Base-by-base conservation (phyloP, 805 yeast genomes). In the Jamesozyma piceae region DNA sequence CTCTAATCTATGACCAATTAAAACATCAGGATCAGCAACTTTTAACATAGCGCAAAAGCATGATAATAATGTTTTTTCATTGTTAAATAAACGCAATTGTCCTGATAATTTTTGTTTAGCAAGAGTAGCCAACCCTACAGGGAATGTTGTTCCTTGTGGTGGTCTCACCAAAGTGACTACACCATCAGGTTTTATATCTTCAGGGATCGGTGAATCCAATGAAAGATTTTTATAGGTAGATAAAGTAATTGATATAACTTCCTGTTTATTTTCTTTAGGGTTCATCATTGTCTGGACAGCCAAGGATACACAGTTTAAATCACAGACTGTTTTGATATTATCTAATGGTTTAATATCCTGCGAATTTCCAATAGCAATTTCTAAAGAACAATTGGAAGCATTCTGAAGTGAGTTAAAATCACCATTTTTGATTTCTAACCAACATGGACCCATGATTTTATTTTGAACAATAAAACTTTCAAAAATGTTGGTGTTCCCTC, bases 391-490 rank as follows among this genome's bases (percentile, higher is more conserved):
- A 65, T 89, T 90, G 0, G 95, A 80, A 2, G 83, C 72, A 54
- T 79, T 81, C 41, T 71, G 73, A 33, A 80, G 61, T 0, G 75
- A 60, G 20, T 61, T 58, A 51, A 83, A 82, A 47, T 80, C 78
- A 38, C 80, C 82, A 39, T 75, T 72, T 35, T 72, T 68, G 41
- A 92, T 70, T 38, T 82, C 82, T 41, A 92, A 67, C 98, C 98
- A 92, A 60, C 97, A 88, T 3, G 98, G 98, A 9, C 98, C 98
- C 96, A 87, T 89, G 36, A 92, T 72, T 51, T 82, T 80, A 52
- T 84, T 72, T 60, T 81, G 86, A 21, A 89, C 54, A 10, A 87
- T 92, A 62, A 92, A 87, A 11, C 85, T 72, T 66, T 92, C 98
- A 60, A 92, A 88, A 20, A 85, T 68, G 43, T 73, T 72, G 2